These are phyloP conservation scores for Monilinia aucupariae DNA, from an alignment of 2,329 filamentous ascomycete genomes.

Conservation along the genomic window DNA sequence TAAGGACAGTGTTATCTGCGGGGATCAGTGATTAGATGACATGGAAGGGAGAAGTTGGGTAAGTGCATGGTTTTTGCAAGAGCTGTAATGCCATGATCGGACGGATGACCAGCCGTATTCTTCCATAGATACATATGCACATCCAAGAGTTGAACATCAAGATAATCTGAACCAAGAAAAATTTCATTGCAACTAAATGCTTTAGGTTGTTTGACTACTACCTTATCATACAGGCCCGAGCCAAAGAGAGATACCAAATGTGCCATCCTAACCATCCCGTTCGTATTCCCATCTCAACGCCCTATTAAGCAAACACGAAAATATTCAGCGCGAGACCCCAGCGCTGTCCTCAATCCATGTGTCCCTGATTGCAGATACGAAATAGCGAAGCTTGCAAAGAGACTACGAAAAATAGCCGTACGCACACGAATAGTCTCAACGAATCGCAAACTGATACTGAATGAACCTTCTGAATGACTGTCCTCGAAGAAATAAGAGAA, in stretches of 20 bases:
- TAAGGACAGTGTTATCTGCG: not conserved
- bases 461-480: not conserved
- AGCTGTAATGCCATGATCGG: not conserved
- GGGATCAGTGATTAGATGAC: not conserved
- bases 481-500: not conserved
- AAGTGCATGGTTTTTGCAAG: not conserved
- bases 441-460: not conserved
- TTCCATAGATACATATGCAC: not conserved
- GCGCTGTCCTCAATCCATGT: not conserved
- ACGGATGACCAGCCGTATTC: not conserved
- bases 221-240: constrained; percentile 1
- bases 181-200: not conserved
- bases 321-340: not conserved
- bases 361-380: not conserved
- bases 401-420: not conserved
- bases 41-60: not conserved
- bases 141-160: not conserved
- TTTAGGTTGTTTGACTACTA: not conserved
- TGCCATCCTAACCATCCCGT: not conserved
- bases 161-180: not conserved
- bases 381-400: not conserved
- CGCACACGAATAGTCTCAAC: not conserved
- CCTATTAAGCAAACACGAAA: not conserved
- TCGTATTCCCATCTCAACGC: constrained; percentile 1
- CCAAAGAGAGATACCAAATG: constrained; percentile 1